Conservation (phyloP, 2,329 filamentous ascomycete species). For the Fusarium nanum region DNA sequence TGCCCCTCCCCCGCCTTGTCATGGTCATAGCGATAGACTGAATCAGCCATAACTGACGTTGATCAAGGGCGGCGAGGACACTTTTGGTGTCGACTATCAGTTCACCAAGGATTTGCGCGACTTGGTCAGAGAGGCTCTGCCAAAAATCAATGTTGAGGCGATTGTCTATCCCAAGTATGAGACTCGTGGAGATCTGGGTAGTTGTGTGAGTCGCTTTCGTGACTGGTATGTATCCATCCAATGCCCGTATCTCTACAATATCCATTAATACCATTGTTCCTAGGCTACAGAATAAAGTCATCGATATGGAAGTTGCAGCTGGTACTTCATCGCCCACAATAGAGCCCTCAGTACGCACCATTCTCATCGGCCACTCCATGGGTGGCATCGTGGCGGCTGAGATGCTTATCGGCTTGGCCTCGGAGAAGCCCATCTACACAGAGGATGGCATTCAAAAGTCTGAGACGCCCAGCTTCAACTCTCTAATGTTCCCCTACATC, state of each 20-base stretch:
- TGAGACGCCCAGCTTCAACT: conserved; percentile 58
- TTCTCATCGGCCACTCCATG: conserved; percentile 90
- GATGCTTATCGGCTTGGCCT: conserved; percentile 77
- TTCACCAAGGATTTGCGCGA: conserved; percentile 79
- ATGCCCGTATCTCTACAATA: not conserved
- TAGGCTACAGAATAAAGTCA: conserved; percentile 90
- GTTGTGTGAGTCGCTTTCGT: conserved; percentile 78
- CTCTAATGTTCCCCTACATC: conserved; percentile 92
- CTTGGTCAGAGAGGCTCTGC: conserved; percentile 72
- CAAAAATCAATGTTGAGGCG: conserved; percentile 73
- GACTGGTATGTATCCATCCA: conserved; percentile 70
- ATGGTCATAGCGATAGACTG: not conserved
- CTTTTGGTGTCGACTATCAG: conserved; percentile 72
- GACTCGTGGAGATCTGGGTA: conserved; percentile 79
- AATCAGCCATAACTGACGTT: conserved; percentile 17
- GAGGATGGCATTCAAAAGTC: conserved; percentile 56
- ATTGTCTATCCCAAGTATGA: conserved; percentile 85
- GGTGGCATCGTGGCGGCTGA: conserved; percentile 95
- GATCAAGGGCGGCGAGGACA: conserved; percentile 77
- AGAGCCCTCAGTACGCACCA: conserved; percentile 83
- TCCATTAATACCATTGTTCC: not conserved
- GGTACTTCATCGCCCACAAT: conserved; percentile 84
- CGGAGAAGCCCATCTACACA: conserved; percentile 65
- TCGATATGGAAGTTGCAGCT: conserved; percentile 90
- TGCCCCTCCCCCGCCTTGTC: conserved; percentile 18